phyloP scores from a whole-genome alignment of 495 filamentous ascomycete species.

The Podospora pseudopauciseta region DNA sequence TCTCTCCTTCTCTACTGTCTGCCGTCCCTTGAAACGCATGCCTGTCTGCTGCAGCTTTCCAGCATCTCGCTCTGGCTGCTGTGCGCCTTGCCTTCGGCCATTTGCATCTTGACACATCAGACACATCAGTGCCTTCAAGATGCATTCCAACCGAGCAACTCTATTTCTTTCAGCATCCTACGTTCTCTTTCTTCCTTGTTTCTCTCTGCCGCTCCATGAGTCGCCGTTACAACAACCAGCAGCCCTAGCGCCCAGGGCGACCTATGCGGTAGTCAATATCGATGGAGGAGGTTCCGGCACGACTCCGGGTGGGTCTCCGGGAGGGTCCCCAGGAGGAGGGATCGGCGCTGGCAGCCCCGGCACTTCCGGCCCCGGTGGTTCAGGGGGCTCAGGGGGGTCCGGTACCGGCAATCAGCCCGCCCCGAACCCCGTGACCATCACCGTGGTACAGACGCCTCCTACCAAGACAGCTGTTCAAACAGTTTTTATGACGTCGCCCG shows the following conservation, averaged over 20 bases:
- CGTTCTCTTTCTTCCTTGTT: conserved; percentile 12
- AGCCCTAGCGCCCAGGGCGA: conserved; percentile 23
- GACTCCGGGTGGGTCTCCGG: conserved; percentile 7
- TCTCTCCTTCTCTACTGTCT: background rate
- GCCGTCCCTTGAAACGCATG: background rate
- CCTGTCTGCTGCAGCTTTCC: background rate
- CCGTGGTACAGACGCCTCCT: conserved; percentile 19
- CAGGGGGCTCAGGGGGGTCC: conserved; percentile 16
- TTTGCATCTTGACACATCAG: background rate
- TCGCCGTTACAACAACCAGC: conserved; percentile 5
- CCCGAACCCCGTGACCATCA: conserved; percentile 18
- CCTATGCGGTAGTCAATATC: conserved; percentile 32
- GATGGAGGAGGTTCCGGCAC: conserved; percentile 26
- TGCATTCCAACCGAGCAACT: conserved; percentile 1
- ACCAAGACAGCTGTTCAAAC: conserved; percentile 18
- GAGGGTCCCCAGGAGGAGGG: conserved; percentile 6
- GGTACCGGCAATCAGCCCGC: conserved; percentile 11
- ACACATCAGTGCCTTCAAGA: background rate
- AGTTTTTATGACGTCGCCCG: conserved; percentile 13
- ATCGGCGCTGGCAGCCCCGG: conserved; percentile 7
- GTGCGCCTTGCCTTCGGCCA: background rate
- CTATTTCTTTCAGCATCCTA: conserved; percentile 9
- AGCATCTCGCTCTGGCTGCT: background rate
- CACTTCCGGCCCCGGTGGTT: conserved; percentile 10
- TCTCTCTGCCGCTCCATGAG: conserved; percentile 20